Conservation (phyloP, 495 filamentous ascomycete species). For the Hyaloscypha bicolor region DNA sequence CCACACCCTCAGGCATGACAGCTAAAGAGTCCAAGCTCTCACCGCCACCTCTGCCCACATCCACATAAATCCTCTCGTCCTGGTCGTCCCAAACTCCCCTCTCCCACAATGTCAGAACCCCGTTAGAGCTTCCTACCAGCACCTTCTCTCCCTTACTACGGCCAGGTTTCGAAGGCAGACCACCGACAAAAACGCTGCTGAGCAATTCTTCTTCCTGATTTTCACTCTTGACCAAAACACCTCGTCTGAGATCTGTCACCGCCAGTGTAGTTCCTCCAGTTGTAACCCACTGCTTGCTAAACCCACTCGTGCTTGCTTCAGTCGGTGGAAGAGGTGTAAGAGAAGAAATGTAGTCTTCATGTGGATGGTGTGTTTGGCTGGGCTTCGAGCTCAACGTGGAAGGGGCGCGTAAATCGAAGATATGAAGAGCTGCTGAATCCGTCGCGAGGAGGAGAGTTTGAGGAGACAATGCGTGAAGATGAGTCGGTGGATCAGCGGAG, state of each 20-base stretch:
- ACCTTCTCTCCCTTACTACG: slow-evolving; percentile 75
- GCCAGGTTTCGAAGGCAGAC: slow-evolving; percentile 59
- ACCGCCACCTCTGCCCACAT: slow-evolving; percentile 53
- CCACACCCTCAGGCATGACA: slow-evolving; percentile 64
- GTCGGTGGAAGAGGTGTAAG: slow-evolving; percentile 82
- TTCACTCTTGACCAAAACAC: slow-evolving; percentile 82
- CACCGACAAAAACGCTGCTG: slow-evolving; percentile 72
- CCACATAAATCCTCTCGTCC: slow-evolving; percentile 80
- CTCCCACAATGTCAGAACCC: slow-evolving; percentile 90
- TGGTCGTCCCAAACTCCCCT: slow-evolving; percentile 93
- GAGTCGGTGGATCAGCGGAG: slow-evolving; percentile 66
- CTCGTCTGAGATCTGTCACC: slow-evolving; percentile 81
- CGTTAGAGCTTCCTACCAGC: slow-evolving; percentile 75
- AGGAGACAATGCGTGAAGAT: slow-evolving; percentile 78
- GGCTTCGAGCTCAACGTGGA: slow-evolving; percentile 59
- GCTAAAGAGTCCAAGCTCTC: slow-evolving; percentile 75
- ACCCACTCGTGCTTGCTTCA: slow-evolving; percentile 75
- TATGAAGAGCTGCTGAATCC: slow-evolving; percentile 84
- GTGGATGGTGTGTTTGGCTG: slow-evolving; percentile 78
- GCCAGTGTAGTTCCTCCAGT: slow-evolving; percentile 90
- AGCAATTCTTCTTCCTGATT: slow-evolving; percentile 93
- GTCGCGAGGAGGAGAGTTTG: slow-evolving; percentile 89
- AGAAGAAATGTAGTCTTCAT: slow-evolving; percentile 91
- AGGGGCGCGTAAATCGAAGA: slow-evolving; percentile 84
- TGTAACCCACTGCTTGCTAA: slow-evolving; percentile 88